Conservation (phyloP, 129 eudicot genomes). For the Chrysanthemum seticuspe region DNA sequence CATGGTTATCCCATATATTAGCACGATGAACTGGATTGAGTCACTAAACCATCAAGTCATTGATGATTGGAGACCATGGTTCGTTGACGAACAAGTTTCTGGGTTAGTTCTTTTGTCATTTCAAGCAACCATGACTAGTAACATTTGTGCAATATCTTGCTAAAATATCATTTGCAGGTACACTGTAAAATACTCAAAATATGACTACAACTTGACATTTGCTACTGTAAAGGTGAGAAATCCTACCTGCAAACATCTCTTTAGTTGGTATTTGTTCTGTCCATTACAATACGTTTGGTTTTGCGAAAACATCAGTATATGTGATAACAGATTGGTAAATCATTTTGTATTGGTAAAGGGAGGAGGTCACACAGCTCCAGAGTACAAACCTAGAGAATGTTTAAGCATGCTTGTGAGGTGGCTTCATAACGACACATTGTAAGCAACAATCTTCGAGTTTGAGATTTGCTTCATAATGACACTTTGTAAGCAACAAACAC, state of each 20-base stretch:
- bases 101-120: slow-evolving; percentile 26
- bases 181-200: slow-evolving; percentile 22
- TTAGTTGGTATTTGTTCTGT: not conserved
- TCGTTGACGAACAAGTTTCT: slow-evolving; percentile 19
- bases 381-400: not conserved
- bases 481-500: slow-evolving; percentile 12
- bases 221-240: slow-evolving; percentile 34
- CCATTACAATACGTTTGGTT: not conserved
- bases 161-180: slow-evolving; percentile 15
- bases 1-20: slow-evolving; percentile 24
- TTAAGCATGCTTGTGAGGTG: no score
- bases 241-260: not conserved
- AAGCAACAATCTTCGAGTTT: no score
- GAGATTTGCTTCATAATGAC: not conserved
- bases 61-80: slow-evolving; percentile 12
- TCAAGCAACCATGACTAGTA: not conserved
- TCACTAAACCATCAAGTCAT: not conserved
- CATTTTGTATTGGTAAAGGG: slow-evolving; percentile 15
- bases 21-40: slow-evolving; percentile 15
- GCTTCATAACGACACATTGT: no score
- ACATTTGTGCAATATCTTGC: not conserved
- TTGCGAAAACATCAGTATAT: not conserved
- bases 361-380: slow-evolving; percentile 34
- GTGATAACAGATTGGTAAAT: no score
- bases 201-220: slow-evolving; percentile 24